phyloP scores from a whole-genome alignment of 1,284 basidiomycete species.

The Trametes pubescens region DNA sequence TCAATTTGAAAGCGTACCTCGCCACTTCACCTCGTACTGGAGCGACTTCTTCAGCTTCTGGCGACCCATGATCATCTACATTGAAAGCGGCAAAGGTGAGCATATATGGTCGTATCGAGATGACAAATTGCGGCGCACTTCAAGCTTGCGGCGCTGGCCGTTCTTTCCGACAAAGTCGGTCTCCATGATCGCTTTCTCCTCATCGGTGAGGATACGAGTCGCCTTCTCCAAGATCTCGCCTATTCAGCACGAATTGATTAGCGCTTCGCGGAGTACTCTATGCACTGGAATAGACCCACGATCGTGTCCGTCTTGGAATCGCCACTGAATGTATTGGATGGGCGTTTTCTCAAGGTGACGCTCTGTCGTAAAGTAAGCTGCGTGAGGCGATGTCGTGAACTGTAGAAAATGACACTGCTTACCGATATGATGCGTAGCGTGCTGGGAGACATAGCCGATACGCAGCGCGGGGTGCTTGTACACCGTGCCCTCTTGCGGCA shows the following conservation, averaged over 20 bases:
- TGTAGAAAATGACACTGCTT: slow-evolving; percentile 25
- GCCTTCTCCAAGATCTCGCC: slow-evolving; percentile 92
- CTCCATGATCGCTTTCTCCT: slow-evolving; percentile 86
- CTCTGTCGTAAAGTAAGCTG: slow-evolving; percentile 55
- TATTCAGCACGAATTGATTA: slow-evolving; percentile 38
- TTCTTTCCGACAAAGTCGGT: slow-evolving; percentile 92
- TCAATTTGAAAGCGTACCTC: slow-evolving; percentile 47
- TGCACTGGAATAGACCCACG: slow-evolving; percentile 59
- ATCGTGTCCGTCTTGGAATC: slow-evolving; percentile 99
- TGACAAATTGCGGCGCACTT: slow-evolving; percentile 57
- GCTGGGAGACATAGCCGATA: slow-evolving; percentile 98
- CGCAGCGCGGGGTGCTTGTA: slow-evolving; percentile 97
- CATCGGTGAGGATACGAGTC: slow-evolving; percentile 89
- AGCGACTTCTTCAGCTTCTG: slow-evolving; percentile 98
- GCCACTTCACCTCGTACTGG: slow-evolving; percentile 98
- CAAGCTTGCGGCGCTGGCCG: slow-evolving; percentile 91
- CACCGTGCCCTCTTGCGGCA: slow-evolving; percentile 92
- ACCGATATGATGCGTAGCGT: slow-evolving; percentile 96
- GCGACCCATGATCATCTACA: slow-evolving; percentile 89
- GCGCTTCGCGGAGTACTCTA: neutral
- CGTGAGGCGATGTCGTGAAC: slow-evolving; percentile 9
- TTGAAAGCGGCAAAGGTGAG: slow-evolving; percentile 19
- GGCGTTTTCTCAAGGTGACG: slow-evolving; percentile 95
- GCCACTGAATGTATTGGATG: slow-evolving; percentile 97
- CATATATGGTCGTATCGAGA: slow-evolving; percentile 3